phyloP scores from a whole-genome alignment of 345 rosid species.

The Aurinia saxatilis region DNA sequence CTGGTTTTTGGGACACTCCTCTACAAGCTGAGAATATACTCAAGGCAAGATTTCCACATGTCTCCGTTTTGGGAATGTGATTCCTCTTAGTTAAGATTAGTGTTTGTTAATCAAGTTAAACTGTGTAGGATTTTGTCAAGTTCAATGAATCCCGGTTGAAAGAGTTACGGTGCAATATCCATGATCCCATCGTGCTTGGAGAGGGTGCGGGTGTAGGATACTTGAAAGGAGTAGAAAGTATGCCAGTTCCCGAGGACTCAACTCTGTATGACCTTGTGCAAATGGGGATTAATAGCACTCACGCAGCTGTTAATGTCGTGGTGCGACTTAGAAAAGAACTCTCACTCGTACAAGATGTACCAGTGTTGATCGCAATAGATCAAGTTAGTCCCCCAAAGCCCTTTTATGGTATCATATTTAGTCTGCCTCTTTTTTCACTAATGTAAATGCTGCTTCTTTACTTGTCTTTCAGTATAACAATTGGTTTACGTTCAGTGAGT shows the following conservation, averaged over 20 bases:
- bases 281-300: slow-evolving; percentile 69
- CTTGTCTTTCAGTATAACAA: slow-evolving; percentile 61
- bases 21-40: slow-evolving; percentile 78
- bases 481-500: slow-evolving; percentile 97
- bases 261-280: slow-evolving; percentile 66
- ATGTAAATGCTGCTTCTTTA: slow-evolving; percentile 7
- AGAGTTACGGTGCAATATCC: slow-evolving; percentile 62
- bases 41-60: slow-evolving; percentile 44
- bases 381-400: slow-evolving; percentile 50
- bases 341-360: slow-evolving; percentile 80
- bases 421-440: neutral
- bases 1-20: slow-evolving; percentile 96
- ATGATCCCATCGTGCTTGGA: slow-evolving; percentile 75
- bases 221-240: slow-evolving; percentile 67
- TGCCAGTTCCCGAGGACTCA: slow-evolving; percentile 63
- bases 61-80: neutral
- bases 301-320: slow-evolving; percentile 80
- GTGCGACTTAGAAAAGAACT: slow-evolving; percentile 83
- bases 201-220: slow-evolving; percentile 91
- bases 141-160: slow-evolving; percentile 56
- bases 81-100: neutral
- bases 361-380: slow-evolving; percentile 87
- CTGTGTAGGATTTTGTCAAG: slow-evolving; percentile 60
- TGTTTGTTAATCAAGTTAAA: slow-evolving; percentile 6
- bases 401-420: neutral